A percentile compares a stretch with the other conserved stretches of the same genome.
phyloP scores from a whole-genome alignment of 257 asterid genomes.

The Lantana camara region DNA sequence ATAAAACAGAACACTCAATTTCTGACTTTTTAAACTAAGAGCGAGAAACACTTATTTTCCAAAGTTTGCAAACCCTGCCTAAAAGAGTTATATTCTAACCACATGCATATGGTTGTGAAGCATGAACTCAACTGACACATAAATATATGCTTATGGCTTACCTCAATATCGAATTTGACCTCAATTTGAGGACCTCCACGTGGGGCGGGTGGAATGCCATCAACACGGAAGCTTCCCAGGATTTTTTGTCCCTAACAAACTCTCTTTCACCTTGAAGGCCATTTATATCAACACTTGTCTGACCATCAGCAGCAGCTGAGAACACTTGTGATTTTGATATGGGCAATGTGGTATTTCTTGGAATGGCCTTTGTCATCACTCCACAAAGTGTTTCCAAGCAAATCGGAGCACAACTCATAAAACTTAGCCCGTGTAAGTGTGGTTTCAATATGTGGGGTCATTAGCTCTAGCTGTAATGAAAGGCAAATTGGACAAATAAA shows the following conservation, averaged over 20 bases:
- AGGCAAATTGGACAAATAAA: constrained; percentile 53
- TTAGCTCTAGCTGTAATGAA: constrained; percentile 93
- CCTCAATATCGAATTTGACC: constrained; percentile 81
- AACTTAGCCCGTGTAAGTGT: constrained; percentile 74
- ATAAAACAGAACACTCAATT: too few species aligned
- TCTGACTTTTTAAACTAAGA: too few species aligned
- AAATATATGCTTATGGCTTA: constrained; percentile 75
- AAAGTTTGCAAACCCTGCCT: too few species aligned
- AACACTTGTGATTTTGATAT: constrained; percentile 39
- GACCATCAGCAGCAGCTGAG: constrained; percentile 57
- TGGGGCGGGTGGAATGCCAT: constrained; percentile 83
- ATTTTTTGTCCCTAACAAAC: constrained; percentile 75
- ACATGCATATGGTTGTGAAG: too few species aligned
- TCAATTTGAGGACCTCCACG: constrained; percentile 88
- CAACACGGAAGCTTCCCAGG: constrained; percentile 77
- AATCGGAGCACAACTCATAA: constrained; percentile 78
- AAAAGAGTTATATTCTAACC: too few species aligned
- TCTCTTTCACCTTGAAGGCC: constrained; percentile 82
- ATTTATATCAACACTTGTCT: constrained; percentile 48
- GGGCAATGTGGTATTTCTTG: constrained; percentile 78
- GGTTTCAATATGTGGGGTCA: constrained; percentile 91
- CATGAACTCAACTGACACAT: too few species aligned
- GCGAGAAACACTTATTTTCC: too few species aligned
- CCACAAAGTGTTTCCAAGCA: constrained; percentile 83
- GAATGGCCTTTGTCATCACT: constrained; percentile 70